Conservation (phyloP, 2,329 filamentous ascomycete genomes). For the Aspergillus calidoustus region DNA sequence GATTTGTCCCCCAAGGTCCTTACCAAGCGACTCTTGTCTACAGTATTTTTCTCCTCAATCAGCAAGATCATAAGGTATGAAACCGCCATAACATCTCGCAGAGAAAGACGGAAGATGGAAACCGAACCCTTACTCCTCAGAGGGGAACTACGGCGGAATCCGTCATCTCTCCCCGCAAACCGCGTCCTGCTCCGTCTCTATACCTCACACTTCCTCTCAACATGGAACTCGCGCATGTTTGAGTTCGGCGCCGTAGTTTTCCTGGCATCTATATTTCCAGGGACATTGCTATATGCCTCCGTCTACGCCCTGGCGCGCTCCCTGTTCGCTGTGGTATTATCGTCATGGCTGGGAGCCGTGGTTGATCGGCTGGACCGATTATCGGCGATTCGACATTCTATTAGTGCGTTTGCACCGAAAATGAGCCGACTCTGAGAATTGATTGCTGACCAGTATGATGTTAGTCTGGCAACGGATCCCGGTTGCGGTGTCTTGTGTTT, state of each 20-base stretch:
- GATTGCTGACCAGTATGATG: background rate
- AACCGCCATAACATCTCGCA: background rate
- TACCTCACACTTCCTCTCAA: constrained; percentile 64
- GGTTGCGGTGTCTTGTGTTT: constrained; percentile 54
- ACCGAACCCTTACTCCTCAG: constrained; percentile 7
- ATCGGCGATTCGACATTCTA: constrained; percentile 56
- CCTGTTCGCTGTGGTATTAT: constrained; percentile 61
- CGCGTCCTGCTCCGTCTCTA: constrained; percentile 50
- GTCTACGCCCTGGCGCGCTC: constrained; percentile 70
- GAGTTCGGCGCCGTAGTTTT: constrained; percentile 67
- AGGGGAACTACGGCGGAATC: background rate
- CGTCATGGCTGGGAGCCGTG: constrained; percentile 61
- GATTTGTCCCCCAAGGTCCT: background rate
- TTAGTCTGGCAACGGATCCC: constrained; percentile 42
- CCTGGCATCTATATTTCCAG: constrained; percentile 59
- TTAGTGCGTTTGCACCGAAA: constrained; percentile 31
- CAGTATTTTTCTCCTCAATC: background rate
- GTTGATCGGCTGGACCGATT: constrained; percentile 63
- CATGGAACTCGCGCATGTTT: constrained; percentile 68
- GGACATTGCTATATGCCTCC: constrained; percentile 68
- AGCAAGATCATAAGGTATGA: background rate
- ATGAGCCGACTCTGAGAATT: background rate
- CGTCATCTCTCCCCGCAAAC: constrained; percentile 2
- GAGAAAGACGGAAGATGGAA: constrained; percentile 6
- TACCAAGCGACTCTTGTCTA: background rate